Base-by-base conservation (phyloP, 2,329 filamentous ascomycete species). In the Colletotrichum sojae region DNA sequence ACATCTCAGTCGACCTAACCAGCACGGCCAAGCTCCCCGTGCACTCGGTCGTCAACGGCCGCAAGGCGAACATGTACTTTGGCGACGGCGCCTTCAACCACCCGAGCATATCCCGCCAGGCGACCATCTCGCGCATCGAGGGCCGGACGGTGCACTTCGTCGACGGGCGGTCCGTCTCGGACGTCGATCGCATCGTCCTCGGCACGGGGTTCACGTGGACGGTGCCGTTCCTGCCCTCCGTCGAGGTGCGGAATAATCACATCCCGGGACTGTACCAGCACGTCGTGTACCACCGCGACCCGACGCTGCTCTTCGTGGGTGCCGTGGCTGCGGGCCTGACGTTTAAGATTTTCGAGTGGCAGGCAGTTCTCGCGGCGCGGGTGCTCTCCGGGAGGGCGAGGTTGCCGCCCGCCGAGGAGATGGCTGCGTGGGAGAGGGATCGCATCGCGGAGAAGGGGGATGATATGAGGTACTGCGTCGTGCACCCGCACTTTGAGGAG, bases 271-370 rank as follows among this genome's bases (percentile, higher is more conserved):
- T 90, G 0, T 90, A 89, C 72, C 86, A 88, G 73, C 88, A 90
- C 73, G 79, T 90, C 0, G 85, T 90, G 6, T 88, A 83, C 75
- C 80, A 79, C 40, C 72, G 82, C 18, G 89, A 91, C 70, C 85
- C 88, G 0, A 86, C 83, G 0, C 78, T 90, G 10, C 77, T 86
- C 2, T 91, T 90, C 73, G 81, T 90, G 2, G 89, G 88, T 27
- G 89, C 89, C 4, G 87, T 85, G 0, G 80, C 80, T 1, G 85
- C 86, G 0, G 87, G 87, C 0, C 77, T 92, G 31, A 92, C 90
- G 0, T 92, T 92, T 79, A 91, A 90, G 75, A 84, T 91, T 36
- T 91, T 91, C 63, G 90, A 92, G 78, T 91, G 88, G 88, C 90
- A 92, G 73, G 89, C 89, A 6, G 89, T 91, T 0, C 82, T 88